Conservation (phyloP, 352 stramenopile species). For the Globisporangium nunn region DNA sequence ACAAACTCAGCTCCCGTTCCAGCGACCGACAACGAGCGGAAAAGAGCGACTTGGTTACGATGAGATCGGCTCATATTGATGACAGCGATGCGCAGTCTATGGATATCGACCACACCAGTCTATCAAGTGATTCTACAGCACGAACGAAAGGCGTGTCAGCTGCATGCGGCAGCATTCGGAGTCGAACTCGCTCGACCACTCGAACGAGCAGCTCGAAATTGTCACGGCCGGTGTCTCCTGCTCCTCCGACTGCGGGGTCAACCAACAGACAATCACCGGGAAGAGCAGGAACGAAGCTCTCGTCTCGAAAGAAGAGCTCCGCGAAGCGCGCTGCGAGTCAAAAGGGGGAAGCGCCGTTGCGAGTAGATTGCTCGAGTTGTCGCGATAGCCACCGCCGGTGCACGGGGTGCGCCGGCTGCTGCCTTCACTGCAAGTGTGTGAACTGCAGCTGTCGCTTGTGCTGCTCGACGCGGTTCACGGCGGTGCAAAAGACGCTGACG, state of each 20-base stretch:
- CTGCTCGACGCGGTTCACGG: slow-evolving; percentile 40
- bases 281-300: neutral
- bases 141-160: neutral
- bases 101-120: neutral
- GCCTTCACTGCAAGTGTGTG: slow-evolving; percentile 63
- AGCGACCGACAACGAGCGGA: too few species aligned
- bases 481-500: slow-evolving; percentile 53
- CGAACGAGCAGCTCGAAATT: neutral
- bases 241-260: neutral
- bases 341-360: slow-evolving; percentile 19
- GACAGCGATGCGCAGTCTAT: slow-evolving; percentile 1
- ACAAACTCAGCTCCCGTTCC: neutral
- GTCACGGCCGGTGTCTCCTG: neutral
- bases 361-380: slow-evolving; percentile 58
- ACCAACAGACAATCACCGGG: neutral
- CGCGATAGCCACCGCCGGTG: slow-evolving; percentile 53
- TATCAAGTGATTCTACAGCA: too few species aligned
- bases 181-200: neutral
- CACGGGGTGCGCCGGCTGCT: slow-evolving; percentile 56
- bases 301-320: slow-evolving; percentile 4
- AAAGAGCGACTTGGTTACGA: too few species aligned
- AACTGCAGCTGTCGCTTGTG: slow-evolving; percentile 71
- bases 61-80: too few species aligned
- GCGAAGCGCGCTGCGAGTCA: slow-evolving; percentile 3
- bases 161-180: neutral